Conservation (phyloP, 2,329 filamentous ascomycete genomes). For the Fusarium dimerum region DNA sequence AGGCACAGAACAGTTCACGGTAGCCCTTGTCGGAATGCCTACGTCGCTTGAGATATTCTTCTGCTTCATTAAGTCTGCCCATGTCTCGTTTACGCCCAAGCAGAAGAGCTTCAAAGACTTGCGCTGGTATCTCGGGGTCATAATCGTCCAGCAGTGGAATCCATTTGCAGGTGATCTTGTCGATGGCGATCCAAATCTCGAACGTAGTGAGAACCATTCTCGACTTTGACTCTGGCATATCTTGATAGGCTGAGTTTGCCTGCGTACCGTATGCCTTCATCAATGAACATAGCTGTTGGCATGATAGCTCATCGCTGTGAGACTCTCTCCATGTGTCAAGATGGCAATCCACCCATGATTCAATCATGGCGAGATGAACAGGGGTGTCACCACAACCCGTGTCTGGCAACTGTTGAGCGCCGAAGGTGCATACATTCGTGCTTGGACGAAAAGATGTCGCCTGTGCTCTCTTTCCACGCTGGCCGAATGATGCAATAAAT, state of each 20-base stretch:
- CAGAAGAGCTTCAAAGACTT: constrained; percentile 45
- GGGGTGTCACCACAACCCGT: neutral
- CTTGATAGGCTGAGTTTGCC: constrained; percentile 36
- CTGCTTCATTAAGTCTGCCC: constrained; percentile 44
- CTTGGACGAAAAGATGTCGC: constrained; percentile 5
- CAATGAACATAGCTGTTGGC: constrained; percentile 29
- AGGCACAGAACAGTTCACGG: constrained; percentile 20
- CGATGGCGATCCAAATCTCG: constrained; percentile 61
- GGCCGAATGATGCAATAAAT: constrained; percentile 9
- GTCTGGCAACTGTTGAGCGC: neutral
- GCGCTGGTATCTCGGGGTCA: constrained; percentile 42
- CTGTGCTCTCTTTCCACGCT: neutral
- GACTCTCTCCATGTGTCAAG: constrained; percentile 42
- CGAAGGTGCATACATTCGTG: neutral
- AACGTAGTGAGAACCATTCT: constrained; percentile 56
- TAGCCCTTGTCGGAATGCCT: accelerated
- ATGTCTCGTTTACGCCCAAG: constrained; percentile 47
- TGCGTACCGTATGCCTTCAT: constrained; percentile 38
- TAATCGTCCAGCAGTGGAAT: constrained; percentile 49
- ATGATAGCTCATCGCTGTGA: constrained; percentile 28
- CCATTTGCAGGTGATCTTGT: constrained; percentile 43
- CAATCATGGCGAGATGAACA: constrained; percentile 41
- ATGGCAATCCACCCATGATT: constrained; percentile 47
- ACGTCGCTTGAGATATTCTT: constrained; percentile 41
- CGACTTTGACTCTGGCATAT: constrained; percentile 49